Percentiles rank a stretch among this genome's conserved stretches.
Conservation (phyloP, 257 asterid species). For the Lycium barbarum region DNA sequence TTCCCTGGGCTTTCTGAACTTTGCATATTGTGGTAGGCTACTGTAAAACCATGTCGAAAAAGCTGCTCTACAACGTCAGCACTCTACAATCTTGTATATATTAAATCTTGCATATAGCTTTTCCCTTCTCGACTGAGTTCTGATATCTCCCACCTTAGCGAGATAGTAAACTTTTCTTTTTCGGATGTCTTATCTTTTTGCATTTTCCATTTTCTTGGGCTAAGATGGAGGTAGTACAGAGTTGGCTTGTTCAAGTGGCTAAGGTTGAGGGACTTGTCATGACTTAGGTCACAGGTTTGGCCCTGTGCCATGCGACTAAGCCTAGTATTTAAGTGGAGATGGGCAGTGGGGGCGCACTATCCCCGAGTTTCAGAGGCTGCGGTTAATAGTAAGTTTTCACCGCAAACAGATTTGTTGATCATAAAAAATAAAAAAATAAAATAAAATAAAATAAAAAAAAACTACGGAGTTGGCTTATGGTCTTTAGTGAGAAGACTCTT, state of each 20-base stretch:
- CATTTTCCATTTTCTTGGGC: background rate
- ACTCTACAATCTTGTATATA: background rate
- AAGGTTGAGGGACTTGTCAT: background rate
- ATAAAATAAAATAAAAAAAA: too few species aligned
- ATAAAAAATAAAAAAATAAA: too few species aligned
- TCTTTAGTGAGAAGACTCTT: background rate
- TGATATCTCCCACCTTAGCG: background rate
- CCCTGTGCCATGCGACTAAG: too few species aligned
- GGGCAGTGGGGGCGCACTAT: background rate
- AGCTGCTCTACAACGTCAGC: background rate
- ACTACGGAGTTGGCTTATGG: background rate
- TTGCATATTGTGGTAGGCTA: background rate
- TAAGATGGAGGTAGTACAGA: background rate
- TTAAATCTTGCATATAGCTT: background rate
- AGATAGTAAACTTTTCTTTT: background rate
- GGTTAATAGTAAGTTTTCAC: background rate
- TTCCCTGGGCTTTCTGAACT: background rate
- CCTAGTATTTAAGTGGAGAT: background rate
- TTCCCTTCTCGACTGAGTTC: background rate
- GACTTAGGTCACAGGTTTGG: background rate
- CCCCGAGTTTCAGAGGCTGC: background rate
- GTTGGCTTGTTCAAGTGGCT: background rate
- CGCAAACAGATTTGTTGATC: background rate
- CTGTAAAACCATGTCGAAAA: background rate
- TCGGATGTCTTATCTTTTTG: background rate